Evolutionary conservation across 805 yeast genomes (phyloP).

Genomic region (Saccharomycopsis olivae): DNA sequence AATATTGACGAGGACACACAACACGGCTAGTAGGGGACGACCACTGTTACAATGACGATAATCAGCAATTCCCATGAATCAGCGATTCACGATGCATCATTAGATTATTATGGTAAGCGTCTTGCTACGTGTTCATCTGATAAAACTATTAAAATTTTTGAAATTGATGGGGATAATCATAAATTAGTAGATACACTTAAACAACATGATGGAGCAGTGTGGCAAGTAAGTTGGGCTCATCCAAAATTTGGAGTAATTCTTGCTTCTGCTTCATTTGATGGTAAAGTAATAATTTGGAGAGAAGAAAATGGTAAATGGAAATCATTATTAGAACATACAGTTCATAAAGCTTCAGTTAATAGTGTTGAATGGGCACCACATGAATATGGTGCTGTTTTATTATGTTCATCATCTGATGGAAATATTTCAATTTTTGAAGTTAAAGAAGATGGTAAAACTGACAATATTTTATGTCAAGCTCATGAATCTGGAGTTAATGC

Average conservation of each 20-base stretch:
- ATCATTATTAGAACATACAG: slow-evolving; percentile 74
- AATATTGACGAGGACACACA: no score
- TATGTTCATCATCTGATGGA: slow-evolving; percentile 92
- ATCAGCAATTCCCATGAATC: slow-evolving; percentile 17
- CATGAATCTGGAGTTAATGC: slow-evolving; percentile 92
- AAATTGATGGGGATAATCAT: slow-evolving; percentile 77
- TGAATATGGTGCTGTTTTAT: slow-evolving; percentile 85
- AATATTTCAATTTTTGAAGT: slow-evolving; percentile 84
- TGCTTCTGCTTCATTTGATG: slow-evolving; percentile 94
- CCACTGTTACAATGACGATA: slow-evolving; percentile 5
- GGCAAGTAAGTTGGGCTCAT: slow-evolving; percentile 99
- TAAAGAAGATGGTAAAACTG: slow-evolving; percentile 74
- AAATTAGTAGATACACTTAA: slow-evolving; percentile 72
- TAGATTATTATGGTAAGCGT: slow-evolving; percentile 93
- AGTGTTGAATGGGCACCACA: slow-evolving; percentile 96
- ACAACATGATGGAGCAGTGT: slow-evolving; percentile 97
- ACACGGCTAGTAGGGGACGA: no score
- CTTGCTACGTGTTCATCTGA: slow-evolving; percentile 95
- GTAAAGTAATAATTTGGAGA: slow-evolving; percentile 89
- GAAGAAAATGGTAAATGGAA: slow-evolving; percentile 87
- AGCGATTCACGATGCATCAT: slow-evolving; percentile 74
- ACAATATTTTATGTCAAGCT: slow-evolving; percentile 49
- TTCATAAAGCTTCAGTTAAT: slow-evolving; percentile 90
- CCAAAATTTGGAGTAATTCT: slow-evolving; percentile 93
- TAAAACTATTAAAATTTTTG: slow-evolving; percentile 89